These are phyloP conservation scores for Neurospora africana DNA, from an alignment of 495 filamentous ascomycete species.

Conservation along the genomic window DNA sequence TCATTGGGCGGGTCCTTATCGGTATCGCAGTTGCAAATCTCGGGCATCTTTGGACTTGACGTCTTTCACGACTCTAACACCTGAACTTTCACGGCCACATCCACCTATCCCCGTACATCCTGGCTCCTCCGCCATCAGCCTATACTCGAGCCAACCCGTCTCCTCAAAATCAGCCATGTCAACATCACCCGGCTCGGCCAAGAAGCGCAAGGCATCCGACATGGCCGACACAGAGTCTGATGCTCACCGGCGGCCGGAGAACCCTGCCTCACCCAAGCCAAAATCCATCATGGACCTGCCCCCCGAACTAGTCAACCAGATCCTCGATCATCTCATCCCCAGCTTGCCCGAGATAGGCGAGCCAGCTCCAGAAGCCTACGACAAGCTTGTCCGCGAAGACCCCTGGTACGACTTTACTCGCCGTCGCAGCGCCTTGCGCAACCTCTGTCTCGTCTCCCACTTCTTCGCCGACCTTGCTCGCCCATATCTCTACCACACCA, in stretches of 20 bases:
- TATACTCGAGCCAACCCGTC: neutral
- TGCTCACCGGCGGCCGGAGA: neutral
- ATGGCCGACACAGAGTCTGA: neutral
- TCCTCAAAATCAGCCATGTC: neutral
- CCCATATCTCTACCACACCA: slow-evolving; percentile 19
- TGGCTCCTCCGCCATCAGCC: neutral
- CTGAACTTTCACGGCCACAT: neutral
- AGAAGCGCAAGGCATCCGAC: neutral
- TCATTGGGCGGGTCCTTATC: neutral
- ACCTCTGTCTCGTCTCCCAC: slow-evolving; percentile 15
- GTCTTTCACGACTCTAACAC: neutral
- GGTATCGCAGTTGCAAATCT: neutral
- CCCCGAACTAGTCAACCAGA: slow-evolving; percentile 13
- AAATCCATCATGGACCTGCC: slow-evolving; percentile 8
- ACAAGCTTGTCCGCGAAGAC: slow-evolving; percentile 20
- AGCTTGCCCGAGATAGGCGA: slow-evolving; percentile 21
- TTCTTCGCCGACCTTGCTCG: slow-evolving; percentile 9
- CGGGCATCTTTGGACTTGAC: neutral
- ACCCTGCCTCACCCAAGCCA: neutral
- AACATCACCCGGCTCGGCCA: neutral
- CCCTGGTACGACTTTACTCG: slow-evolving; percentile 23
- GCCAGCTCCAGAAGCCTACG: slow-evolving; percentile 19
- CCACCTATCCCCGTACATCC: neutral
- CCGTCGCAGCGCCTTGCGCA: slow-evolving; percentile 18
- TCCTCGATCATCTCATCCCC: slow-evolving; percentile 17